These are phyloP conservation scores for Suillus discolor DNA, from an alignment of 768 basidiomycete genomes.

Conservation along the genomic window DNA sequence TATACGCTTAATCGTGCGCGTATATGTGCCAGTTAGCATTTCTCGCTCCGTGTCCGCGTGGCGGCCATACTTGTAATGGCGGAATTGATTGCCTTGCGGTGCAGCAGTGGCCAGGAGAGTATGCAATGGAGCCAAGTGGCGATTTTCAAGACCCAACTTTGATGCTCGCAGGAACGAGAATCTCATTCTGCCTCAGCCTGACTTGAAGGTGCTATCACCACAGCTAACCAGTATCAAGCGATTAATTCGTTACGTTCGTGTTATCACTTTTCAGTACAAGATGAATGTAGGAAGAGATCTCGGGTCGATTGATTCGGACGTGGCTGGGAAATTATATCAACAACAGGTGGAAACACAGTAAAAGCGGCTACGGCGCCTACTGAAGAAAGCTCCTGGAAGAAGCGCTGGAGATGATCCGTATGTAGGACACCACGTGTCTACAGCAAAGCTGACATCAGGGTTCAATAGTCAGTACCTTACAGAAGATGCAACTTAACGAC, in stretches of 20 bases:
- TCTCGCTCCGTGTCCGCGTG: too few relatives aligned
- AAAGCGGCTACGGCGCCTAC: not conserved
- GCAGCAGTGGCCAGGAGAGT: too few relatives aligned
- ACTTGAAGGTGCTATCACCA: too few relatives aligned
- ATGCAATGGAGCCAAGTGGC: too few relatives aligned
- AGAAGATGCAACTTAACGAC: not conserved
- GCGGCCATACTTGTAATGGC: too few relatives aligned
- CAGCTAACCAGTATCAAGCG: not conserved
- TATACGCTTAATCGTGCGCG: too few relatives aligned
- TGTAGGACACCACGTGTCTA: not conserved
- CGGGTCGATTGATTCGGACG: not conserved
- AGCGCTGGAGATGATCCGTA: not conserved
- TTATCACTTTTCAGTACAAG: not conserved
- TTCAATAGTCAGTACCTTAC: not conserved
- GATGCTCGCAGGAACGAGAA: too few relatives aligned
- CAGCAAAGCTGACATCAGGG: not conserved
- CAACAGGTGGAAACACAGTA: conserved; percentile 58
- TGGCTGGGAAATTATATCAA: not conserved
- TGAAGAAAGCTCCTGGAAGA: not conserved
- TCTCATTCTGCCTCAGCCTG: too few relatives aligned
- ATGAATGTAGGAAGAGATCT: not conserved
- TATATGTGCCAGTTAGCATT: too few relatives aligned
- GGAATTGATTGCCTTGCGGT: too few relatives aligned
- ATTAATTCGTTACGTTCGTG: not conserved
- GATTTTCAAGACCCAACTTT: too few relatives aligned